phyloP scores from a whole-genome alignment of 495 filamentous ascomycete genomes.

The Xylaria venustula region DNA sequence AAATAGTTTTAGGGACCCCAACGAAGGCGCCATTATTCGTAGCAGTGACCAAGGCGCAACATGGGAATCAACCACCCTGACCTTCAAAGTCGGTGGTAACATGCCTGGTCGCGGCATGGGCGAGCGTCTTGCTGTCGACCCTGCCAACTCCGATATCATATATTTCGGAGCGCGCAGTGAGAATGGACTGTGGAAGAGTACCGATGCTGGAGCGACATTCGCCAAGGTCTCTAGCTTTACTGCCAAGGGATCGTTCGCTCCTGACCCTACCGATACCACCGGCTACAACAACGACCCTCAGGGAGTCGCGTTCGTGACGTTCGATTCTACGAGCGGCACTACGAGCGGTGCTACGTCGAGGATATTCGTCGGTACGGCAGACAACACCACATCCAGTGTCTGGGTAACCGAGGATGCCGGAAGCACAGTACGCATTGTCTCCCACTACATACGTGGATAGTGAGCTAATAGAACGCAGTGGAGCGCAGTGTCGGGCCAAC shows the following conservation, averaged over 20 bases:
- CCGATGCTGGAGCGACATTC: conserved; percentile 55
- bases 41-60: conserved; percentile 51
- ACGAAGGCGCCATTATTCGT: conserved; percentile 51
- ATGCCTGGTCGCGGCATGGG: conserved; percentile 66
- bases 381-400: conserved; percentile 51
- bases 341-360: conserved; percentile 48
- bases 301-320: conserved; percentile 56
- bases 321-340: conserved; percentile 50
- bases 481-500: conserved; percentile 49
- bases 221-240: conserved; percentile 58
- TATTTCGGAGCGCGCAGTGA: conserved; percentile 61
- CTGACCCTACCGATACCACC: conserved; percentile 41
- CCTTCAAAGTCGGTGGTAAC: conserved; percentile 63
- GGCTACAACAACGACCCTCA: conserved; percentile 49
- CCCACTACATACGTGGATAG: conserved; percentile 5
- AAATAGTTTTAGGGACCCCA: conserved; percentile 45
- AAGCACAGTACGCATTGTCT: conserved; percentile 29
- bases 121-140: conserved; percentile 61
- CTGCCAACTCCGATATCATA: conserved; percentile 52
- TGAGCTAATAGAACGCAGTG: conserved; percentile 25
- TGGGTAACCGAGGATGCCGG: conserved; percentile 57
- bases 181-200: conserved; percentile 63
- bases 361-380: conserved; percentile 58
- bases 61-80: conserved; percentile 44
- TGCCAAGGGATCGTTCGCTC: conserved; percentile 48